Evolutionary conservation across 1,139 yeast species (phyloP), one percentile per base, ranked within the genome.

Genomic region (Taiozyma sp.): DNA sequence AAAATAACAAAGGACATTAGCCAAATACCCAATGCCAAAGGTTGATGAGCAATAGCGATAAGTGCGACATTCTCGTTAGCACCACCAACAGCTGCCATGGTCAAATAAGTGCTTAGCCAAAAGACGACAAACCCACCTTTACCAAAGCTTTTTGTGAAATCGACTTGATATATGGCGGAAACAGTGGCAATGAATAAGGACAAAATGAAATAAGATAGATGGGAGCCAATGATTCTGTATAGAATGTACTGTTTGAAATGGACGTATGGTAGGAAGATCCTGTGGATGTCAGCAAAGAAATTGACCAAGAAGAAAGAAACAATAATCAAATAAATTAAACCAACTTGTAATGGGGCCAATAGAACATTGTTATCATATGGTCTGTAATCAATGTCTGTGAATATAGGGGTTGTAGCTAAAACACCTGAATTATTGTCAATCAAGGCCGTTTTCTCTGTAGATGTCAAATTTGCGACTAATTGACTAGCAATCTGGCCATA

Each of bases 301-400:
- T 80, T 78, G 61, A 84, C 76, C 56, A 80, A 81, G 69, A 79
- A 76, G 56, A 80, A 75, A 2, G 96, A 82, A 51, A 87, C 69
- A 66, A 89, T 83, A 58, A 89, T 78, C 65, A 85, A 73, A 67
- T 81, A 88, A 66, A 89, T 86, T 52, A 86, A 73, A 47, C 96
- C 96, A 57, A 87, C 84, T 65, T 85, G 89, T 7, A 81, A 67
- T 2, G 92, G 89, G 1, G 89, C 90, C 23, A 76, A 59, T 27
- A 83, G 64, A 4, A 78, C 81, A 3, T 79, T 70, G 57, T 80
- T 72, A 2, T 68, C 67, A 53, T 69, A 74, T 1, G 89, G 87
- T 28, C 76, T 72, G 48, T 73, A 66, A 65, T 86, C 92, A 10
- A 62, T 53, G 47, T 61, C 68, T 4, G 58, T 45, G 55, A 82